A percentile compares a stretch with the other conserved stretches of the same genome.
Conservation (phyloP, 176 grass and related monocot species). For the Oryza meridionalis region DNA sequence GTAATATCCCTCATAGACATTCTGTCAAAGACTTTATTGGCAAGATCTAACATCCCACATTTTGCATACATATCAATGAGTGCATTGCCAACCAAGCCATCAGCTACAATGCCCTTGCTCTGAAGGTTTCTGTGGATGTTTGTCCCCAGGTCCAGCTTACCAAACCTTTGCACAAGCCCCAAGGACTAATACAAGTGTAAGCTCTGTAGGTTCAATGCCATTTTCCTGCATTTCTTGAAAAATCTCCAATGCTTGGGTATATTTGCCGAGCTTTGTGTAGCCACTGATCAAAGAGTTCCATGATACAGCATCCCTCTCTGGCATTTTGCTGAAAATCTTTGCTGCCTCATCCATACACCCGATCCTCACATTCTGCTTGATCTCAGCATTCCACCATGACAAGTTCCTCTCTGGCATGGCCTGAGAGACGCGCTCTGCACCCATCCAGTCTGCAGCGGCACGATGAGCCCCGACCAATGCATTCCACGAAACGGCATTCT, state of each 20-base stretch:
- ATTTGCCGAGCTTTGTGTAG: constrained; percentile 45
- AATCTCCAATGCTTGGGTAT: constrained; percentile 46
- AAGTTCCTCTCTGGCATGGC: constrained; percentile 51
- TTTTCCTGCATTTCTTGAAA: constrained; percentile 59
- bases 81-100: constrained; percentile 70
- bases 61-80: constrained; percentile 86
- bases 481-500: constrained; percentile 63
- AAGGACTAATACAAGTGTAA: constrained; percentile 61
- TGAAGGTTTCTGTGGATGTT: constrained; percentile 57
- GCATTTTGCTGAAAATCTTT: constrained; percentile 58
- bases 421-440: constrained; percentile 38
- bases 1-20: constrained; percentile 61
- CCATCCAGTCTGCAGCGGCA: constrained; percentile 39
- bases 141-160: constrained; percentile 51
- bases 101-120: constrained; percentile 47
- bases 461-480: constrained; percentile 47
- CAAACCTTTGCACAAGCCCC: constrained; percentile 55
- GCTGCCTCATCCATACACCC: constrained; percentile 43
- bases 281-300: constrained; percentile 77
- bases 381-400: constrained; percentile 67
- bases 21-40: constrained; percentile 51
- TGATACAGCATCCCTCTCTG: constrained; percentile 51
- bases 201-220: constrained; percentile 54
- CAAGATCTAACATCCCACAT: constrained; percentile 57
- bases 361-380: constrained; percentile 44